Percentiles rank a stretch among this genome's conserved stretches.
Evolutionary conservation across 1,284 basidiomycete genomes (phyloP).

Genomic region (Apiotrichum mycotoxinovorans): DNA sequence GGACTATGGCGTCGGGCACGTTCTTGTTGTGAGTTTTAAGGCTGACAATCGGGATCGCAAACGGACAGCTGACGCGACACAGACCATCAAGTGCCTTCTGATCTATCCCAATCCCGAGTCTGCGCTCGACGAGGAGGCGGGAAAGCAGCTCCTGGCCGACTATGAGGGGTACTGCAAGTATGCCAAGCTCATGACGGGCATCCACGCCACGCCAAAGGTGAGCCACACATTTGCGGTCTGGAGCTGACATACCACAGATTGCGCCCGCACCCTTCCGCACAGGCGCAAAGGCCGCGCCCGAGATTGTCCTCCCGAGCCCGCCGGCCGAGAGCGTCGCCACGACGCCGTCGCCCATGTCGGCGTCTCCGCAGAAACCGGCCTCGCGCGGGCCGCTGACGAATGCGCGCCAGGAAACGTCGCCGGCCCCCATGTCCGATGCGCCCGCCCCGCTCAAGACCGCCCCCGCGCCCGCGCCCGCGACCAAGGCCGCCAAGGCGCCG

Average conservation of each 20-base stretch:
- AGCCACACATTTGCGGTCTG: not conserved
- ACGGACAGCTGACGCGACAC: not conserved
- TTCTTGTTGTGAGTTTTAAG: conserved; percentile 59
- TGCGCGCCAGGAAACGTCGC: conserved; percentile 36
- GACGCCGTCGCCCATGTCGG: conserved; percentile 4
- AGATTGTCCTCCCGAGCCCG: conserved; percentile 14
- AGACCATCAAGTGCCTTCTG: conserved; percentile 85
- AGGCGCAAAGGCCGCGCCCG: not conserved
- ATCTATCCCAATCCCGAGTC: conserved; percentile 96
- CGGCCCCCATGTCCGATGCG: conserved; percentile 12
- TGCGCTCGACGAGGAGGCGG: conserved; percentile 89
- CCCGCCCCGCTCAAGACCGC: conserved; percentile 16
- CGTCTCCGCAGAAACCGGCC: not conserved
- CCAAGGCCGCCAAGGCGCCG: not conserved
- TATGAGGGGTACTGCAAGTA: conserved; percentile 74
- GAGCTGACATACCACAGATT: conserved; percentile 9
- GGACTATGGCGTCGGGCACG: conserved; percentile 84
- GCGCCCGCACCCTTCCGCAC: conserved; percentile 20
- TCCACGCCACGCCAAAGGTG: conserved; percentile 29
- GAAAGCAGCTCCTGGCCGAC: conserved; percentile 82
- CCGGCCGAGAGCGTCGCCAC: conserved; percentile 4
- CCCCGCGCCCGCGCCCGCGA: not conserved
- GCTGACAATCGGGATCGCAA: not conserved
- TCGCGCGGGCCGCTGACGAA: conserved; percentile 27
- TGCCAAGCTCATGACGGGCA: conserved; percentile 27